Percentiles rank a stretch among this genome's conserved stretches.
Conservation (phyloP, 2,329 filamentous ascomycete genomes). For the Monilinia aucupariae region DNA sequence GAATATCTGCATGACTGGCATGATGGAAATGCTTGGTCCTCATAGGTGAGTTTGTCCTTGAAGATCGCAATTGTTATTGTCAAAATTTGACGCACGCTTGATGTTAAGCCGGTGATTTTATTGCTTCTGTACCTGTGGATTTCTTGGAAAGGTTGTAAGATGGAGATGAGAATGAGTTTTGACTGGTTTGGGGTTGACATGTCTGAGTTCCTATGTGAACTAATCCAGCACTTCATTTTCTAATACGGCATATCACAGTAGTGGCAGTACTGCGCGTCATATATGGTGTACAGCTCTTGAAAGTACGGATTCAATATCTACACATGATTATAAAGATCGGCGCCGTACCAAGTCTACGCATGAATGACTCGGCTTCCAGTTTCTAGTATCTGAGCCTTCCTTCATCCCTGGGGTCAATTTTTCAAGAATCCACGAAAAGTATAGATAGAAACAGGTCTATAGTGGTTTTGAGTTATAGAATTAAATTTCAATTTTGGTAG, state of each 20-base stretch:
- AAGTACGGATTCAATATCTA: neutral
- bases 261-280: neutral
- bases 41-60: neutral
- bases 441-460: neutral
- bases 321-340: neutral
- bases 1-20: neutral
- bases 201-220: neutral
- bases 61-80: too few relatives aligned
- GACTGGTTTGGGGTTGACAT: neutral
- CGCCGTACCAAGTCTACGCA: neutral
- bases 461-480: neutral
- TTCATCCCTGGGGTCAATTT: neutral
- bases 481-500: neutral
- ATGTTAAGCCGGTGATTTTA: neutral
- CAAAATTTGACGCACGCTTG: too few relatives aligned
- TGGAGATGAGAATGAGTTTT: neutral
- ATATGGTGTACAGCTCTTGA: neutral
- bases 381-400: neutral
- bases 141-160: neutral
- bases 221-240: neutral
- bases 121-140: neutral
- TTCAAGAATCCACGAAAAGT: too few relatives aligned
- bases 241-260: neutral
- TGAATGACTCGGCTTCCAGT: neutral
- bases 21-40: neutral